Evolutionary conservation across 2,329 filamentous ascomycete genomes (phyloP), one percentile per base, ranked within the genome.

Genomic region (Colletotrichum tabaci): DNA sequence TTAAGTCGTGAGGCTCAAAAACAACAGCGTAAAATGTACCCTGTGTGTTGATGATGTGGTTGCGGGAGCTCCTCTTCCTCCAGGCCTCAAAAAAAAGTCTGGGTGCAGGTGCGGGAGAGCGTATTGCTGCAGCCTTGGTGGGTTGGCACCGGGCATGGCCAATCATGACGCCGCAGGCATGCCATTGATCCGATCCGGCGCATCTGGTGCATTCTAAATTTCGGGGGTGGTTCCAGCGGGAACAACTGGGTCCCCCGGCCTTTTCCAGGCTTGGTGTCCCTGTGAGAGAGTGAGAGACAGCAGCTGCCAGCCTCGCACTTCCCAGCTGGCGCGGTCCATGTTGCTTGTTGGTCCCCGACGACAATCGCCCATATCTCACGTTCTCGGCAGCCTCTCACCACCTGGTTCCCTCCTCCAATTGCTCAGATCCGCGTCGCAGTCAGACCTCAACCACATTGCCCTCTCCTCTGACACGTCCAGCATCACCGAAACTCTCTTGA

Each of bases 131-230:
- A 69, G 72, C 72, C 72, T 73, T 65, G 69, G 68, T 73, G 71
- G 71, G 68, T 57, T 63, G 68, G 46, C 21, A 53, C 23, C 30
- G 23, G 64, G 52, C 60, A 64, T 65, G 71, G 67, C 73, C 73
- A 74, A 74, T 74, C 73, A 74, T 26, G 52, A 42, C 49, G 35
- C 47, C 38, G 47, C 18, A 67, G 71, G 65, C 47, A 16, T n/a
- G 52, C 72, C 66, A 49, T 74, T 74, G 66, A 66, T 74, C 72
- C 72, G 72, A 70, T 74, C 72, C 72, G 72, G 66, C 70, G 61
- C 70, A 71, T 61, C 55, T 69, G 69, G 46, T 56, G 52, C 44
- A 21, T 58, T 60, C 58, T 53, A 75, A 75, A 75, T 74, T 71
- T 74, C 62, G 71, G 73, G 71, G 55, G 60, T 44, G 42, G 46